Evolutionary conservation across 495 filamentous ascomycete species (phyloP).

Genomic region (Neurospora cerealis): DNA sequence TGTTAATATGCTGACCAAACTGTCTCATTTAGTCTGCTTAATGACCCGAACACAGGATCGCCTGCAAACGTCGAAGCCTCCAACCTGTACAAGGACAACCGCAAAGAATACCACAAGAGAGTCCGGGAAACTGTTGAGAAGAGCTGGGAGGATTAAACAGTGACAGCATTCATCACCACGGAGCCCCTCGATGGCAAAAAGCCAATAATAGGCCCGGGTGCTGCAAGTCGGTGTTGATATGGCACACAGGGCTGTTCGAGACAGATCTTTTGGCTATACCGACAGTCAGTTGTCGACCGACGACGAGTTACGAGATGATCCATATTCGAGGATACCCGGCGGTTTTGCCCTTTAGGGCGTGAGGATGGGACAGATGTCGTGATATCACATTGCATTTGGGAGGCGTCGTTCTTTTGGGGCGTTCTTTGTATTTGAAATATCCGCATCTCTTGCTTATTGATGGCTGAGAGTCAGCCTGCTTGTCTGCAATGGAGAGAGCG

Average conservation of each 20-base stretch:
- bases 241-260: background rate
- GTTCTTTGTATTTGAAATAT: background rate
- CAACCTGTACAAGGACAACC: conserved; percentile 97
- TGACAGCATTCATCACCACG: background rate
- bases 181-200: background rate
- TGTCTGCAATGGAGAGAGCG: background rate
- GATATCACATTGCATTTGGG: background rate
- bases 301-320: background rate
- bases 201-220: background rate
- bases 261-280: background rate
- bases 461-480: background rate
- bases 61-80: conserved; percentile 97
- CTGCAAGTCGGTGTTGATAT: background rate
- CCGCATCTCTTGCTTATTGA: background rate
- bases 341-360: background rate
- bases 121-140: conserved; percentile 97
- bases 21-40: conserved; percentile 60
- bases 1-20: conserved; percentile 4
- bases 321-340: background rate
- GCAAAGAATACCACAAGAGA: conserved; percentile 89
- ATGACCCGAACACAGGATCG: conserved; percentile 95
- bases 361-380: background rate
- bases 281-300: background rate
- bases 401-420: background rate
- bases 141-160: conserved; percentile 82